These are phyloP conservation scores for Solanum acaule DNA, from an alignment of 257 asterid species.

Conservation along the genomic window DNA sequence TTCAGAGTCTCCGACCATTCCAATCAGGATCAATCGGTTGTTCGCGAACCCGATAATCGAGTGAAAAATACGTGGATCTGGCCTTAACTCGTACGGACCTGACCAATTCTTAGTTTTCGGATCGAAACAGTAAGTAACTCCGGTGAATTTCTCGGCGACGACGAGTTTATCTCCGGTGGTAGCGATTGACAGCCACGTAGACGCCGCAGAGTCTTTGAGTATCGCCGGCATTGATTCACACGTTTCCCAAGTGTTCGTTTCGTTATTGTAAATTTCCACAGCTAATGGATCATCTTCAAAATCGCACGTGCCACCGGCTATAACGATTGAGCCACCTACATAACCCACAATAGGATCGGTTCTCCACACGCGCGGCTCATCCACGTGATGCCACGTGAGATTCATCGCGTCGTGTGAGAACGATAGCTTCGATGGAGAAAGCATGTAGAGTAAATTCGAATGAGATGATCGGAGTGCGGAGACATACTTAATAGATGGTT, in stretches of 20 bases:
- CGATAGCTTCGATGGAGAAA: conserved; percentile 35
- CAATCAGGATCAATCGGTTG: conserved; percentile 28
- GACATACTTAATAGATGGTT: conserved; percentile 18
- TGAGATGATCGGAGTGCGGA: conserved; percentile 41
- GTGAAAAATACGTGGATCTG: conserved; percentile 22
- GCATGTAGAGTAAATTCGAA: conserved; percentile 45
- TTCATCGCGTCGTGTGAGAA: conserved; percentile 55
- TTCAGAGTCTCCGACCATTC: conserved; percentile 14
- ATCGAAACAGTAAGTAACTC: conserved; percentile 42
- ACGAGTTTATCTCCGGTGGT: conserved; percentile 29
- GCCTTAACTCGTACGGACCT: conserved; percentile 11
- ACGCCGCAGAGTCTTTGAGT: conserved; percentile 37
- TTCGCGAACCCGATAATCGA: conserved; percentile 30
- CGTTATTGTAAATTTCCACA: conserved; percentile 45
- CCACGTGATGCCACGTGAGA: conserved; percentile 41
- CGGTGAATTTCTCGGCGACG: conserved; percentile 44
- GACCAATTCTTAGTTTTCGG: conserved; percentile 44
- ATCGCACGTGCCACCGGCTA: conserved; percentile 80
- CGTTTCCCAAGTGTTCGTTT: conserved; percentile 19
- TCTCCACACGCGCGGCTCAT: conserved; percentile 47
- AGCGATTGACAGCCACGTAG: conserved; percentile 46
- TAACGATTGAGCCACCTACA: conserved; percentile 35
- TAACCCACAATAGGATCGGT: conserved; percentile 57
- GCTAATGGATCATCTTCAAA: conserved; percentile 65
- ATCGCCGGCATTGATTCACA: conserved; percentile 49